Percentiles rank a stretch among this genome's conserved stretches.
Evolutionary conservation across 192 early-diverging fungal genomes (phyloP).

Genomic region (Rhizophagus sp.): DNA sequence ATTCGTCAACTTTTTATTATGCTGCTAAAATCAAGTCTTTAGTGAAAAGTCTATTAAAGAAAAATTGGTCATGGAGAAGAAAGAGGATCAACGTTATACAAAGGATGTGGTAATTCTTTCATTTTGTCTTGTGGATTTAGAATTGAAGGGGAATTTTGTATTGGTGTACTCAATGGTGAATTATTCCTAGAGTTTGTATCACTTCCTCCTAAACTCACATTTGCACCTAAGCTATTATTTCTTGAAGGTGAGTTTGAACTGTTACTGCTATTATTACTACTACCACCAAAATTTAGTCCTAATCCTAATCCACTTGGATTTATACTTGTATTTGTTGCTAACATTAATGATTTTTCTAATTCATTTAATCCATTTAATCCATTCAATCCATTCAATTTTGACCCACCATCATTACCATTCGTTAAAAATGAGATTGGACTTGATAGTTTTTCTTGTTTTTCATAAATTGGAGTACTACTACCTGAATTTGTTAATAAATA

Average conservation of each 20-base stretch:
- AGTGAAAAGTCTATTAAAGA: too few species aligned
- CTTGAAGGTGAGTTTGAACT: not conserved
- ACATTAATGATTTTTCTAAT: not conserved
- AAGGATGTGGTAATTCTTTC: conserved; percentile 17
- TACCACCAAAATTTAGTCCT: not conserved
- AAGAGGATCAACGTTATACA: not conserved
- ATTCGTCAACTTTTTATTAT: too few species aligned
- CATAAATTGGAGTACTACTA: not conserved
- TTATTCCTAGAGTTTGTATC: not conserved
- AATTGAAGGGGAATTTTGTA: not conserved
- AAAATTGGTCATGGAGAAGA: not conserved
- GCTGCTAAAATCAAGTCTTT: too few species aligned
- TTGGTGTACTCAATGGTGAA: conserved; percentile 10
- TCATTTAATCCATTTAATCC: not conserved
- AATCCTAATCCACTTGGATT: not conserved
- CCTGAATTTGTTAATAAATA: not conserved
- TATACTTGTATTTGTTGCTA: not conserved
- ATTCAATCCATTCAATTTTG: not conserved
- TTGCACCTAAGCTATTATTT: not conserved
- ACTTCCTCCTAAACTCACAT: not conserved
- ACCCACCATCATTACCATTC: not conserved
- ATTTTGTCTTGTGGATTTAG: not conserved
- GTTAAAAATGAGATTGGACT: not conserved
- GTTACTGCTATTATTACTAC: not conserved
- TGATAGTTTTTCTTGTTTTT: not conserved